These are phyloP conservation scores for Cyphellophora attinorum DNA, from an alignment of 2,329 filamentous ascomycete species.

Conservation along the genomic window DNA sequence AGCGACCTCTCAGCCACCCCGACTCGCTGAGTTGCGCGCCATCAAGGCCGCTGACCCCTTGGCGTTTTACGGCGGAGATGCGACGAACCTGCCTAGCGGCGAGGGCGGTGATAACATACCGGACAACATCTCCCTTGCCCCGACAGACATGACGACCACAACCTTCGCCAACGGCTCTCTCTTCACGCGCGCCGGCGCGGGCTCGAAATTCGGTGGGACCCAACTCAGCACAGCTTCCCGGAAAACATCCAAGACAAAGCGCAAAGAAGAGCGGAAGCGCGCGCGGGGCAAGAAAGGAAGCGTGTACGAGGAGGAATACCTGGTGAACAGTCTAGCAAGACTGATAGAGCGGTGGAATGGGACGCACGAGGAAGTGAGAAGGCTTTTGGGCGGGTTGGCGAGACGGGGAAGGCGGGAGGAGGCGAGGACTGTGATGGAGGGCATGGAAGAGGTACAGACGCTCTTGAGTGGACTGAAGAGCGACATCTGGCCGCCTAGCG, in stretches of 20 bases:
- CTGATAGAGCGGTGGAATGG: conserved; percentile 74
- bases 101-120: conserved; percentile 59
- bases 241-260: conserved; percentile 77
- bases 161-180: conserved; percentile 71
- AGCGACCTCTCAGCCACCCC: conserved; percentile 72
- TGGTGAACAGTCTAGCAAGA: conserved; percentile 76
- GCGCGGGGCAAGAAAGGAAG: conserved; percentile 92
- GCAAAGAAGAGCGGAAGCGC: conserved; percentile 87
- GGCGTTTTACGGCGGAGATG: conserved; percentile 77
- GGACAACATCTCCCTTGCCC: conserved; percentile 85
- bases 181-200: conserved; percentile 78
- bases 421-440: conserved; percentile 64
- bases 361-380: conserved; percentile 60
- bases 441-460: conserved; percentile 66
- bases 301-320: conserved; percentile 95
- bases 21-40: conserved; percentile 68
- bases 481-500: conserved; percentile 54
- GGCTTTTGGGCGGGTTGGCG: conserved; percentile 67
- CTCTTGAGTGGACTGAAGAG: conserved; percentile 56
- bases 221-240: conserved; percentile 64
- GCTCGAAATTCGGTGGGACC: conserved; percentile 32
- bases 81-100: conserved; percentile 51
- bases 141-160: conserved; percentile 69
- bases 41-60: conserved; percentile 79
- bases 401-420: conserved; percentile 80